Conservation (phyloP, 768 basidiomycete genomes). For the Termitomyces sp. region DNA sequence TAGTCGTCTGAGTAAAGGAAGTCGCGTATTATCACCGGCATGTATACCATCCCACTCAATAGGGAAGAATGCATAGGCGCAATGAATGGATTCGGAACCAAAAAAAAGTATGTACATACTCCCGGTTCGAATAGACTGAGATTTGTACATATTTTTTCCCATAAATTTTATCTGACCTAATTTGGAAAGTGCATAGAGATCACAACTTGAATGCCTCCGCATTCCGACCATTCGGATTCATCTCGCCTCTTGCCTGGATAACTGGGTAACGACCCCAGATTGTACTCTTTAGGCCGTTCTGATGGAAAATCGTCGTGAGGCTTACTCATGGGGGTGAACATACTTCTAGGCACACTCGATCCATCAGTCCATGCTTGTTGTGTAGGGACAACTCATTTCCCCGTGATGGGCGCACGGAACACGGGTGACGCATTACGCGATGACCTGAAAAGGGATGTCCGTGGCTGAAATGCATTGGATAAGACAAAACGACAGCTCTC, state of each 20-base stretch:
- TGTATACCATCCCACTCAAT: not conserved
- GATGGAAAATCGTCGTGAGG: not conserved
- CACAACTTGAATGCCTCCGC: no score
- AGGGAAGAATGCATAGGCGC: not conserved
- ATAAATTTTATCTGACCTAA: not conserved
- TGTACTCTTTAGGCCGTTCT: not conserved
- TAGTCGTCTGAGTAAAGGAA: not conserved
- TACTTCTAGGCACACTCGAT: constrained; percentile 1
- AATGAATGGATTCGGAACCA: not conserved
- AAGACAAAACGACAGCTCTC: no score
- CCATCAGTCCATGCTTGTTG: not conserved
- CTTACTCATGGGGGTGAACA: not conserved
- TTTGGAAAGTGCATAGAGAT: not conserved
- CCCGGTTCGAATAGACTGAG: not conserved
- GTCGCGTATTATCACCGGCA: not conserved
- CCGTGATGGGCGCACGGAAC: not conserved
- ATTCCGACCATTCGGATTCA: not conserved
- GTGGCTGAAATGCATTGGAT: not conserved
- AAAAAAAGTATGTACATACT: not conserved
- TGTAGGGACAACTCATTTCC: not conserved
- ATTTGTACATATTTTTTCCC: not conserved
- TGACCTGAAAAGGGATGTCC: not conserved
- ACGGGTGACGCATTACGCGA: not conserved
- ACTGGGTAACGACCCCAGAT: not conserved
- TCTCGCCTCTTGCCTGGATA: not conserved